Evolutionary conservation across 768 basidiomycete species (phyloP).

Genomic region (Hemileccinum impolitum): DNA sequence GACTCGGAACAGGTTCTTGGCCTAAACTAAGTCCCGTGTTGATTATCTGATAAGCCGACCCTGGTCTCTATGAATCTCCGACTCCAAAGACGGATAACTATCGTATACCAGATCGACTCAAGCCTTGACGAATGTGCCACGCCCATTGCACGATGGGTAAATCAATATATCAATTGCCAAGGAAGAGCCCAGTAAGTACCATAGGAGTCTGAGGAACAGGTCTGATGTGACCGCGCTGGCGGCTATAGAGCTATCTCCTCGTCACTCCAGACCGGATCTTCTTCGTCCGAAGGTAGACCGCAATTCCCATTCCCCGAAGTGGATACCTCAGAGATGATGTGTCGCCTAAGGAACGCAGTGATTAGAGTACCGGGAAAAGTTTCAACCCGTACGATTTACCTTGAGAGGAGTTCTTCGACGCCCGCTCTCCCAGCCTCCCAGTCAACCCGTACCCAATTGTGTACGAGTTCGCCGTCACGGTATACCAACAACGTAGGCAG

Average conservation of each 20-base stretch:
- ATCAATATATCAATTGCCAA: too few species aligned
- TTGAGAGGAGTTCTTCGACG: constrained; percentile 63
- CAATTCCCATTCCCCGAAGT: constrained; percentile 38
- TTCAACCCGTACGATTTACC: constrained; percentile 33
- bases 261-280: constrained; percentile 52
- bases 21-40: too few species aligned
- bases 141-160: too few species aligned
- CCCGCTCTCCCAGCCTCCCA: constrained; percentile 76
- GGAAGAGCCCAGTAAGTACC: neutral
- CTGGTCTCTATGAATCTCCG: neutral
- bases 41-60: neutral
- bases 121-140: too few species aligned
- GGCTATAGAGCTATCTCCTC: constrained; percentile 36
- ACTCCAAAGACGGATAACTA: too few species aligned
- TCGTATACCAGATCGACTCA: too few species aligned
- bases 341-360: constrained; percentile 17
- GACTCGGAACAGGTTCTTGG: too few species aligned
- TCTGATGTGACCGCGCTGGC: neutral
- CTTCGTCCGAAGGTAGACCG: constrained; percentile 47
- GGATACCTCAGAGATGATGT: constrained; percentile 18
- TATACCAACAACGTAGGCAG: constrained; percentile 78
- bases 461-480: constrained; percentile 76
- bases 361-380: neutral
- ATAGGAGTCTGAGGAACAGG: neutral
- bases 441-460: constrained; percentile 85